Evolutionary conservation across 371 early-diverging fungal species (phyloP), one percentile per base, ranked within the genome.

Genomic region (Lichtheimia hyalospora): DNA sequence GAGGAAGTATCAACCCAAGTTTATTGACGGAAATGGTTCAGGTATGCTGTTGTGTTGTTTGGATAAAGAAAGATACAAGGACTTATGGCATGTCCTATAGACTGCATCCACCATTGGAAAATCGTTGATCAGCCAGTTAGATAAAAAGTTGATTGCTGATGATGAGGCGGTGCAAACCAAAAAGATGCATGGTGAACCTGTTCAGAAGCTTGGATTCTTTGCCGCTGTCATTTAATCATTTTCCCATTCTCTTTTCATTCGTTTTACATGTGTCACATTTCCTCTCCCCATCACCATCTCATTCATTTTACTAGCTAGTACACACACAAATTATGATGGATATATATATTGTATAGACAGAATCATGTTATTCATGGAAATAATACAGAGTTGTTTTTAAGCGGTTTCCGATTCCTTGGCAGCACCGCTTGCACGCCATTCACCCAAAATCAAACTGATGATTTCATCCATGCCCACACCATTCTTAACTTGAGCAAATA

Each of bases 401-500:
- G 34, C 34, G 10, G 34, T 34, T 46, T 21, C 59, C 23, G 53
- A 61, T 24, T 67, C 60, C 10, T 62, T 71, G 16, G 74, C 66
- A 39, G 87, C 89, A 55, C 85, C 87, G 60, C 85, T 85, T 28
- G 79, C 81, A 50, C 73, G 78, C 81, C 85, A 94, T 65, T 91
- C 91, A 39, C 81, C 81, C n/a, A 95, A 71, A 59, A 96, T 92
- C 44, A 88, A 79, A 18, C 80, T 73, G 34, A 94, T 86, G 58
- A 96, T 90, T 39, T 87, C 86, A 52, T 92, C 89, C 71, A 96
- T 80, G 34, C 88, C 93, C 57, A 87, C 86, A 43, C 91, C 93
- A 61, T 95, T 87, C 82, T 92, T 95, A 67, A 96, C 90, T 60
- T 94, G 92, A 50, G 93, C 91, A 75, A 92, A 90, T 2, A 90